phyloP scores from a whole-genome alignment of 306 rosid species.

The Luffa acutangula region DNA sequence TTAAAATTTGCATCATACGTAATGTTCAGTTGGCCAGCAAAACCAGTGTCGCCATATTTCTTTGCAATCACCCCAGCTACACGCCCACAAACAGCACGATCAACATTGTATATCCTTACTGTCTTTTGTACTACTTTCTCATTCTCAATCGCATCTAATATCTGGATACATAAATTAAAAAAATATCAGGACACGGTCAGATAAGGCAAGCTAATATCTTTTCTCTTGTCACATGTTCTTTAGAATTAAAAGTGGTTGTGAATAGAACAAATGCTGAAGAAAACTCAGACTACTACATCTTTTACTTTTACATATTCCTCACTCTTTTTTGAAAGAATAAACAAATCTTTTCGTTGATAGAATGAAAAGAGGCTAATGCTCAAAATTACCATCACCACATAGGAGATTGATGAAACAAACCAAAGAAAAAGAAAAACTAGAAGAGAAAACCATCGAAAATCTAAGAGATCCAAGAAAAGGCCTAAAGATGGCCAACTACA shows the following conservation, averaged over 20 bases:
- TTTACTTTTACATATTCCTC: neutral
- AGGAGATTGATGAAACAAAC: too few relatives aligned
- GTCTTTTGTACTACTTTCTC: conserved; percentile 70
- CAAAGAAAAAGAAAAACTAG: too few relatives aligned
- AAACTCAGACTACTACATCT: neutral
- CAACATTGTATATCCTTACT: conserved; percentile 59
- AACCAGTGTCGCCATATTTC: conserved; percentile 96
- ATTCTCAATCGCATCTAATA: conserved; percentile 76
- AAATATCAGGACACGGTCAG: neutral
- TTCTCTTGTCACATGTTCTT: neutral
- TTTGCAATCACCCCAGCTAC: conserved; percentile 83
- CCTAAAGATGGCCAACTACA: too few relatives aligned
- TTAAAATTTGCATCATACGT: conserved; percentile 44
- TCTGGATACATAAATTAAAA: conserved; percentile 29
- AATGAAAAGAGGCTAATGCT: too few relatives aligned
- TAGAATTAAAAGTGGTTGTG: neutral
- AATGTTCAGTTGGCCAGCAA: conserved; percentile 90
- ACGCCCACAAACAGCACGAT: conserved; percentile 93
- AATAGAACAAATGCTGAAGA: neutral
- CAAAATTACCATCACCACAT: too few relatives aligned
- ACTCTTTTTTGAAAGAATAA: neutral
- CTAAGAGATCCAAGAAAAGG: too few relatives aligned
- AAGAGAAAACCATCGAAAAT: too few relatives aligned
- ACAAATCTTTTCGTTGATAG: too few relatives aligned
- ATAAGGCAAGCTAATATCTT: neutral